Evolutionary conservation across 495 filamentous ascomycete species (phyloP), one percentile per base, ranked within the genome.

Genomic region (Trypethelium eluteriae): DNA sequence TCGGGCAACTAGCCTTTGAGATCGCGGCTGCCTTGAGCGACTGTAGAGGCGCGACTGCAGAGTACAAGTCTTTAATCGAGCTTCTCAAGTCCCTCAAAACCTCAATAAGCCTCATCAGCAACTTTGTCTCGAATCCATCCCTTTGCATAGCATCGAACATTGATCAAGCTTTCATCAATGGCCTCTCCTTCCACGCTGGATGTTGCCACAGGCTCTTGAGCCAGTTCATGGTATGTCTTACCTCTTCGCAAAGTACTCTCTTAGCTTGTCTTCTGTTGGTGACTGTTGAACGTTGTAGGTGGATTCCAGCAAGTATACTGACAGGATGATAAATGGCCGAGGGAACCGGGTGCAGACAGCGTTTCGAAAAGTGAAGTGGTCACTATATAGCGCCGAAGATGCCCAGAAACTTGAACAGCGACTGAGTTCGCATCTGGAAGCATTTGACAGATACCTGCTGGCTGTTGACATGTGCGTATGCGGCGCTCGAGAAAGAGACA

Each of bases 21-120:
- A 53, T 53, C 2, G 49, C 49, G n/a, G 16, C 49, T 53, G 49
- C 49, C 49, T 18, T 53, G n/a, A 53, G 49, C 16, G 49, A 53
- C 49, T 53, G 49, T 2, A 53, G 49, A 53, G 49, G 49, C 25
- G 49, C 49, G 16, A 18, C 49, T 53, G 49, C 49, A 18, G 49
- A 53, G 49, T 53, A 53, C 49, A 53, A 53, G 49, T 53, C 49
- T 53, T 53, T 53, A 2, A 53, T 53, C 49, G 2, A 53, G 49
- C 66, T n/a, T 49, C 34, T 59, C 66, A 41, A 64, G 34, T 44
- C 62, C 41, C 66, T 59, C 61, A 68, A 68, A 65, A 44, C 34
- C 32, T 38, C 41, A 39, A 44, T 47, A 68, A 39, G 39, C 16
- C 18, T 25, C 32, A 53, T 53, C 49, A 53, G 49, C 49, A 53